These are phyloP conservation scores for Dictyostelium discoideum DNA, from an alignment of 78 protist genomes.

Conservation along the genomic window DNA sequence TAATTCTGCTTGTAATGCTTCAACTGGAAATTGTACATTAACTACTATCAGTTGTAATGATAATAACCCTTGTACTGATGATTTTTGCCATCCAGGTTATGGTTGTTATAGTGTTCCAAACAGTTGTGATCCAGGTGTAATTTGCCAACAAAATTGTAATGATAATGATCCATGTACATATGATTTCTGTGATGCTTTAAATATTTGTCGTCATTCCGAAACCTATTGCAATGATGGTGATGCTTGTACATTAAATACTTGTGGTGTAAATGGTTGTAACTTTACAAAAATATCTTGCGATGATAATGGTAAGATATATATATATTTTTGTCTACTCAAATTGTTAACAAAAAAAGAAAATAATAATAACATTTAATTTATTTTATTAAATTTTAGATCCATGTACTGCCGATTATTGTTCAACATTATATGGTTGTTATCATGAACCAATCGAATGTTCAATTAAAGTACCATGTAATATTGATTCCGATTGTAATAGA, in stretches of 20 bases:
- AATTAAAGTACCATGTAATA: constrained; percentile 10
- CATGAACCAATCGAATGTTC: constrained; percentile 26
- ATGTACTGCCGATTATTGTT: constrained; percentile 7
- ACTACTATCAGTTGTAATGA: not conserved
- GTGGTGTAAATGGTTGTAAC: not conserved
- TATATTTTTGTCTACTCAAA: not conserved
- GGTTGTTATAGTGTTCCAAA: constrained; percentile 17
- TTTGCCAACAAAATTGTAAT: not conserved
- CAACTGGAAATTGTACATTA: not conserved
- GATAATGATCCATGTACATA: not conserved
- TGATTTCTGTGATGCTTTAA: constrained; percentile 3
- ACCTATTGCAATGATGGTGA: not conserved
- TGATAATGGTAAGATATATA: not conserved
- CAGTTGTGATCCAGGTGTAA: constrained; percentile 15
- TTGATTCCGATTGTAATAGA: not conserved
- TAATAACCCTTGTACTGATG: constrained; percentile 21
- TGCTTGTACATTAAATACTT: not conserved
- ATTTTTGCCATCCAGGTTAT: constrained; percentile 16
- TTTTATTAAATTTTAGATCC: not conserved
- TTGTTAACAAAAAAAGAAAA: too few relatives aligned
- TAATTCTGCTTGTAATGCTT: not conserved
- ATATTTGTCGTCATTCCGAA: not conserved
- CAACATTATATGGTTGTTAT: not conserved
- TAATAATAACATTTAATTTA: not conserved
- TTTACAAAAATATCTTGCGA: not conserved